These are phyloP conservation scores for Leccinum incarnatum DNA, from an alignment of 768 basidiomycete species.

Conservation along the genomic window DNA sequence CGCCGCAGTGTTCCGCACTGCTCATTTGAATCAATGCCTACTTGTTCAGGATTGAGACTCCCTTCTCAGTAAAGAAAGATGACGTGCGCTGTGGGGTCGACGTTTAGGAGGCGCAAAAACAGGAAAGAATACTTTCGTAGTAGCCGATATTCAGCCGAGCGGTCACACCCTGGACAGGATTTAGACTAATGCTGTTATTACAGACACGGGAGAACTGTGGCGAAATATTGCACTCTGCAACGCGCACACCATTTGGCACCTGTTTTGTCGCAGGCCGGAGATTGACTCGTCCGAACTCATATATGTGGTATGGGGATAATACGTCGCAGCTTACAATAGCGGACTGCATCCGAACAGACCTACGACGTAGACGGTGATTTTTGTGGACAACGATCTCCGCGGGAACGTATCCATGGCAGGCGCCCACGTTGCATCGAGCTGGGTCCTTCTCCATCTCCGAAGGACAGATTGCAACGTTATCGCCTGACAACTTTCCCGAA, in stretches of 20 bases:
- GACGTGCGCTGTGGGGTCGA: slow-evolving; percentile 24
- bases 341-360: slow-evolving; percentile 11
- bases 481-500: slow-evolving; percentile 13
- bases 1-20: neutral
- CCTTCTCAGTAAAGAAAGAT: slow-evolving; percentile 4
- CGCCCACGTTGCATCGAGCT: slow-evolving; percentile 24
- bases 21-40: neutral
- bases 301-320: slow-evolving; percentile 19
- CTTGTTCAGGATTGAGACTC: slow-evolving; percentile 9
- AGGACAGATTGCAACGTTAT: slow-evolving; percentile 24
- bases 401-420: slow-evolving; percentile 32
- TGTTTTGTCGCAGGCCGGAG: slow-evolving; percentile 19
- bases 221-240: neutral
- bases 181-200: neutral
- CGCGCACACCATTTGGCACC: slow-evolving; percentile 4
- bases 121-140: neutral
- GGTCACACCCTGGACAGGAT: neutral
- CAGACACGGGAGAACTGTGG: neutral
- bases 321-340: slow-evolving; percentile 11
- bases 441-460: slow-evolving; percentile 15
- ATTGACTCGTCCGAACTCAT: slow-evolving; percentile 12
- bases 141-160: neutral
- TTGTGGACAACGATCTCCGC: slow-evolving; percentile 26
- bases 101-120: slow-evolving; percentile 17
- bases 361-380: slow-evolving; percentile 4